Percentiles rank a stretch among this genome's conserved stretches.
phyloP scores from a whole-genome alignment of 495 filamentous ascomycete species.

The Hypoxylon fragiforme region DNA sequence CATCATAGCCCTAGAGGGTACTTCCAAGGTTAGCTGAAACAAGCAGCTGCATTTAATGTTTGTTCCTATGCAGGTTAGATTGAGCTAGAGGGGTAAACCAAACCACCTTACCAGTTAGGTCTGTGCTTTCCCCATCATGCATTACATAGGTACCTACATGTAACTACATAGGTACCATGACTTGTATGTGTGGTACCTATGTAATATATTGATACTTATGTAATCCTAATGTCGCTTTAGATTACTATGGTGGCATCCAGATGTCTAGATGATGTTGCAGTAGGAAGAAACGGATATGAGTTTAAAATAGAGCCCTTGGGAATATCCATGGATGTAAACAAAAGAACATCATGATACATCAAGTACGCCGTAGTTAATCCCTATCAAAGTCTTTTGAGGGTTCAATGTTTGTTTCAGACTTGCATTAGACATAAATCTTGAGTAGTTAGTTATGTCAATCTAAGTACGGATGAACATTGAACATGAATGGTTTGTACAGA shows the following conservation, averaged over 20 bases:
- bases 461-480: no score
- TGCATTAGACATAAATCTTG: neutral
- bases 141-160: neutral
- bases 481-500: no score
- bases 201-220: slow-evolving; percentile 13
- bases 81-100: slow-evolving; percentile 23
- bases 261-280: slow-evolving; percentile 12
- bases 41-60: slow-evolving; percentile 24
- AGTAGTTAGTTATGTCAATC: no score
- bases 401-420: slow-evolving; percentile 11
- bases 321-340: no score
- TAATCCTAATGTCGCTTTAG: no score
- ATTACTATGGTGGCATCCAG: no score
- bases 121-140: slow-evolving; percentile 3
- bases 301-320: no score
- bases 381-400: no score
- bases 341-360: slow-evolving; percentile 6
- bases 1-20: no score
- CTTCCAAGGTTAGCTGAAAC: slow-evolving; percentile 35
- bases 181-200: slow-evolving; percentile 14
- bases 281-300: no score
- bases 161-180: neutral
- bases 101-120: slow-evolving; percentile 3
- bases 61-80: slow-evolving; percentile 32
- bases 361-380: no score